These are phyloP conservation scores for Exidia glandulosa DNA, from an alignment of 768 basidiomycete species.

Conservation along the genomic window DNA sequence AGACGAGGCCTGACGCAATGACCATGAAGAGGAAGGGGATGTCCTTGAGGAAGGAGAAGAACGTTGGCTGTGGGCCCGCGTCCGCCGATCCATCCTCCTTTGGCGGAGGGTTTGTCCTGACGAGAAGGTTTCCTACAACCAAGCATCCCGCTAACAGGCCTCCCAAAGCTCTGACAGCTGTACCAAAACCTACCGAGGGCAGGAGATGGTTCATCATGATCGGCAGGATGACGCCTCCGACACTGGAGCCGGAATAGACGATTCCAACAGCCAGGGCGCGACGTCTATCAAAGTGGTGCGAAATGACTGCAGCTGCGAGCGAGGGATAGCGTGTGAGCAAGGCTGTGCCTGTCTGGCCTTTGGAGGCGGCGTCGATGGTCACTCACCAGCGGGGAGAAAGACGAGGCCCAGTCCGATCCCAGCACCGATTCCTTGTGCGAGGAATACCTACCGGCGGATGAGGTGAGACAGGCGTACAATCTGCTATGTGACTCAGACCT, in stretches of 20 bases:
- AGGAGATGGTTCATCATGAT: slow-evolving; percentile 24
- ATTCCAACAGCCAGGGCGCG: slow-evolving; percentile 33
- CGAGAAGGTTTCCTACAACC: too few species aligned
- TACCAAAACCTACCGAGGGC: slow-evolving; percentile 6
- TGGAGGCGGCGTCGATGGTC: too few species aligned
- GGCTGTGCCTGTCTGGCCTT: too few species aligned
- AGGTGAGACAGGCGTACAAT: slow-evolving; percentile 6
- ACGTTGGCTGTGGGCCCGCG: too few species aligned
- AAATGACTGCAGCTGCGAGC: slow-evolving; percentile 27
- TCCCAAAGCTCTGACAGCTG: slow-evolving; percentile 4
- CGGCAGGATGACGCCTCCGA: slow-evolving; percentile 21
- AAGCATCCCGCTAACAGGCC: too few species aligned
- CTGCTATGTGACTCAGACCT: slow-evolving; percentile 35
- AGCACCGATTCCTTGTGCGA: slow-evolving; percentile 15
- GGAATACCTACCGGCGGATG: slow-evolving; percentile 1
- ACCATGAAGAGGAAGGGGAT: too few species aligned
- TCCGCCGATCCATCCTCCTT: too few species aligned
- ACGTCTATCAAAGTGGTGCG: slow-evolving; percentile 32
- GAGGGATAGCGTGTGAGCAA: too few species aligned
- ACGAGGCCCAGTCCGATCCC: slow-evolving; percentile 42
- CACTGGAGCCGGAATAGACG: slow-evolving; percentile 25
- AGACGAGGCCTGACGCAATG: slow-evolving; percentile 10
- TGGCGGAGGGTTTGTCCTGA: too few species aligned
- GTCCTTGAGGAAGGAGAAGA: too few species aligned
- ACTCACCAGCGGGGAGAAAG: slow-evolving; percentile 29